Evolutionary conservation across 2,329 filamentous ascomycete genomes (phyloP).

Genomic region (Myriosclerotinia scirpicola): DNA sequence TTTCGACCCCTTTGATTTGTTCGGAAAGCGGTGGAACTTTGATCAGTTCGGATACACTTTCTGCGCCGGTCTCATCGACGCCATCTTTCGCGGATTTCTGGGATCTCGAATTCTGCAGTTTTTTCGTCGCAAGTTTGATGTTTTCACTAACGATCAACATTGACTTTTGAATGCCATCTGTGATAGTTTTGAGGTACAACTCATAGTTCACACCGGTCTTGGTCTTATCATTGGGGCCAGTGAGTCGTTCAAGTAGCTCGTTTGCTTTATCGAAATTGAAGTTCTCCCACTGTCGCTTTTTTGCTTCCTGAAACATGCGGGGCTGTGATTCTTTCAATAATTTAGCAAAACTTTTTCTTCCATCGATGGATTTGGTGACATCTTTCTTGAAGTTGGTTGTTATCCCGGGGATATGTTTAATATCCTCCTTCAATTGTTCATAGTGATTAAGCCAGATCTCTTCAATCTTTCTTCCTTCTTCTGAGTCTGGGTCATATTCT

Average conservation of each 20-base stretch:
- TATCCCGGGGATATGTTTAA: neutral
- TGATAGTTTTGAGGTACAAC: neutral
- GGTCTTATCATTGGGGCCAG: neutral
- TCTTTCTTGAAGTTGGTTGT: neutral
- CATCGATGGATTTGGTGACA: neutral
- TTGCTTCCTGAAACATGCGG: neutral
- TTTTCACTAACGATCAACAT: neutral
- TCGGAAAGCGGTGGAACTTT: neutral
- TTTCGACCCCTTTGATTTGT: neutral
- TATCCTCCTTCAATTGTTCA: neutral
- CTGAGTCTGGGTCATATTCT: neutral
- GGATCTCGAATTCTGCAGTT: neutral
- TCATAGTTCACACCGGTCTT: neutral
- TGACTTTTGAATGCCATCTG: too few species aligned
- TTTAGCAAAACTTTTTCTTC: neutral
- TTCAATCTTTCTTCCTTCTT: neutral
- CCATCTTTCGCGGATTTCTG: too few species aligned
- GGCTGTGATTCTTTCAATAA: neutral
- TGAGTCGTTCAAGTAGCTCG: neutral
- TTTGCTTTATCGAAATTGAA: neutral
- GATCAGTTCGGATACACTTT: neutral
- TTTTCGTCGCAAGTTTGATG: too few species aligned
- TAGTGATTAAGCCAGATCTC: neutral
- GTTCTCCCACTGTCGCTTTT: neutral
- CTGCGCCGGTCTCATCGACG: too few species aligned